A percentile compares a stretch with the other conserved stretches of the same genome.
Conservation (phyloP, 208 protist species). For the Kentomonas sorsogonicus region DNA sequence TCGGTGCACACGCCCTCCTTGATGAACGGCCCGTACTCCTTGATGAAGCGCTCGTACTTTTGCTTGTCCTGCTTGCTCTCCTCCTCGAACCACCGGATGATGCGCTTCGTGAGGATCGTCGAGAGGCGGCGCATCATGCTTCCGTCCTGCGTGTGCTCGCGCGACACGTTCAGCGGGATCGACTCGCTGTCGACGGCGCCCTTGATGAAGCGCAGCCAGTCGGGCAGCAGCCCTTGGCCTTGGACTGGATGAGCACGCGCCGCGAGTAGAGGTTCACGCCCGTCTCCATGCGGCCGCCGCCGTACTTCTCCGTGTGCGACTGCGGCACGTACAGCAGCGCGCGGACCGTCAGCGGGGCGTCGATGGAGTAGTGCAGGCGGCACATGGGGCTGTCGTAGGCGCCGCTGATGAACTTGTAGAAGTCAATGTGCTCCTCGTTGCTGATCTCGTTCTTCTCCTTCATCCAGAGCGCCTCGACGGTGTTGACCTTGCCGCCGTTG, state of each 20-base stretch:
- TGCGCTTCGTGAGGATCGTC: conserved; percentile 89
- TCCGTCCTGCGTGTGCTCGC: conserved; percentile 97
- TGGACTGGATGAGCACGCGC: conserved; percentile 95
- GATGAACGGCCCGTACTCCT: conserved; percentile 93
- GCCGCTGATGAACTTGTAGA: conserved; percentile 95
- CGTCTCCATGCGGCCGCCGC: conserved; percentile 93
- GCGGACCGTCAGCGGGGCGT: conserved; percentile 94
- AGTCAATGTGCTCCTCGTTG: conserved; percentile 95
- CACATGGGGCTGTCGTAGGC: conserved; percentile 92
- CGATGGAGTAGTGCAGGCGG: conserved; percentile 93
- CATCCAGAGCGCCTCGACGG: conserved; percentile 96
- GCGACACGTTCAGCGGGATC: conserved; percentile 96
- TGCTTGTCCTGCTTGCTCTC: conserved; percentile 87
- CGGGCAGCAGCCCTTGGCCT: conserved; percentile 94
- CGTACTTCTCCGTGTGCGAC: conserved; percentile 96
- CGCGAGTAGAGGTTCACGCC: conserved; percentile 94
- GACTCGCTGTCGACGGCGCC: conserved; percentile 98
- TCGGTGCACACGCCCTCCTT: conserved; percentile 96
- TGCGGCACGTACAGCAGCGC: conserved; percentile 95
- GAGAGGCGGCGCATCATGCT: conserved; percentile 91
- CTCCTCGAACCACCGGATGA: conserved; percentile 89
- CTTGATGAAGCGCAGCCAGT: conserved; percentile 96
- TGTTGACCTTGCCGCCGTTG: conserved; percentile 94
- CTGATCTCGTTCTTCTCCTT: conserved; percentile 89
- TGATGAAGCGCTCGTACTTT: conserved; percentile 92